Evolutionary conservation across 495 filamentous ascomycete genomes (phyloP).

Genomic region (Hypoxylon lienhwacheense): DNA sequence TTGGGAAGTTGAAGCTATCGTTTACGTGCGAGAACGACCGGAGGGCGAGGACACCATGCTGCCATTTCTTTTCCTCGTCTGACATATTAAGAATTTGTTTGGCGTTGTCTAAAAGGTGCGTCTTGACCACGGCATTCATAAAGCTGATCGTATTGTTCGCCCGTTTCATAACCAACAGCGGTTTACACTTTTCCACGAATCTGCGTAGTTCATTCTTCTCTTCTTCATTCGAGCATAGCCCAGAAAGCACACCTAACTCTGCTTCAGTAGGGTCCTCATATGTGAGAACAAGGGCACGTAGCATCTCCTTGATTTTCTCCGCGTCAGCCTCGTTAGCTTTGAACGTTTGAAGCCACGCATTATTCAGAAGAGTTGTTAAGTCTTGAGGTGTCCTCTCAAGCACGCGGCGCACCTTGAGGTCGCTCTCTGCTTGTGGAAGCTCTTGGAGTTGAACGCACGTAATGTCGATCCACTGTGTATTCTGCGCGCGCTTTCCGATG

Average conservation of each 20-base stretch:
- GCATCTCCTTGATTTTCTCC: constrained; percentile 42
- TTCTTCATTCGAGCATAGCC: constrained; percentile 30
- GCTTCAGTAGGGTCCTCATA: constrained; percentile 41
- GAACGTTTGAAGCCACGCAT: constrained; percentile 42
- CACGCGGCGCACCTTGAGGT: constrained; percentile 37
- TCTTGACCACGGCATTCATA: constrained; percentile 40
- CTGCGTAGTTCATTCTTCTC: constrained; percentile 35
- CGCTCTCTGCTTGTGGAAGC: constrained; percentile 34
- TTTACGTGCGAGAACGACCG: constrained; percentile 42
- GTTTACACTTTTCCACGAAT: constrained; percentile 39
- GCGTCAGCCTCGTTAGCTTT: constrained; percentile 41
- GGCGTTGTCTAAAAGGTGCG: constrained; percentile 37
- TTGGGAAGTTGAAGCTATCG: constrained; percentile 28
- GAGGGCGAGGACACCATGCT: constrained; percentile 43
- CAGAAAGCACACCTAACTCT: constrained; percentile 40
- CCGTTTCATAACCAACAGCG: constrained; percentile 33
- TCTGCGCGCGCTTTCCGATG: constrained; percentile 39
- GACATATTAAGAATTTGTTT: constrained; percentile 39
- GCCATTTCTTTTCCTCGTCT: constrained; percentile 43
- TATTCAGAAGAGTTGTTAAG: constrained; percentile 37
- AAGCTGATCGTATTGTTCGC: constrained; percentile 35
- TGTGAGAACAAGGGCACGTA: constrained; percentile 41
- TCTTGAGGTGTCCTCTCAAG: constrained; percentile 42
- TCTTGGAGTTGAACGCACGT: constrained; percentile 39
- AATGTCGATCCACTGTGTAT: constrained; percentile 45